Conservation (phyloP, 1,284 basidiomycete genomes). For the Cutaneotrichosporon daszewskae region DNA sequence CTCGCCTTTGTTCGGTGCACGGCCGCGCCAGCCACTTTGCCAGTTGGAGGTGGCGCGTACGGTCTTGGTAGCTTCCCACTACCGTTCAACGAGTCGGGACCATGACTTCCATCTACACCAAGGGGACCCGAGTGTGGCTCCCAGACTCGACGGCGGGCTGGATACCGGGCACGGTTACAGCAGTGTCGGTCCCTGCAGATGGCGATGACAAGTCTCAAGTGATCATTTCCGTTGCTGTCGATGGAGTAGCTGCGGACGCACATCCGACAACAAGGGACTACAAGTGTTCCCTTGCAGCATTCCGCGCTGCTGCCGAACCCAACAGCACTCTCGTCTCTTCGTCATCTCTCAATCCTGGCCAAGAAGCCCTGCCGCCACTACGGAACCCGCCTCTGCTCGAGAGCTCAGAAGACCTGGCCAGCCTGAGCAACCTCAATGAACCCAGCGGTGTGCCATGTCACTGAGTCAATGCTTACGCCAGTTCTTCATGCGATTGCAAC, state of each 20-base stretch:
- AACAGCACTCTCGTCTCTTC: slow-evolving; percentile 20
- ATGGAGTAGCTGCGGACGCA: slow-evolving; percentile 16
- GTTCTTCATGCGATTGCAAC: slow-evolving; percentile 96
- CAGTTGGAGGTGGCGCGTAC: too few relatives aligned
- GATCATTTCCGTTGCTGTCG: slow-evolving; percentile 32
- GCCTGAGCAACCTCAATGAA: slow-evolving; percentile 95
- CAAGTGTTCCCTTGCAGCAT: slow-evolving; percentile 34
- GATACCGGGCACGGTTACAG: slow-evolving; percentile 44
- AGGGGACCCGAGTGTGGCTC: slow-evolving; percentile 48
- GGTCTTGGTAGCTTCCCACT: too few relatives aligned
- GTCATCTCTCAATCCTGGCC: slow-evolving; percentile 17
- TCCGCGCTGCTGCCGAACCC: slow-evolving; percentile 25
- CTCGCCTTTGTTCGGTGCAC: too few relatives aligned
- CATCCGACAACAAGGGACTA: slow-evolving; percentile 25
- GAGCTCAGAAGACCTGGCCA: slow-evolving; percentile 95
- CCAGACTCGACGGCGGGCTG: slow-evolving; percentile 43
- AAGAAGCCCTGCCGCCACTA: slow-evolving; percentile 68
- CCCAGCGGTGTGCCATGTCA: slow-evolving; percentile 64
- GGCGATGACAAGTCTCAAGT: slow-evolving; percentile 23
- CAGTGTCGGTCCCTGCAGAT: slow-evolving; percentile 28
- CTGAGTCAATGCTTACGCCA: slow-evolving; percentile 36
- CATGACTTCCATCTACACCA: slow-evolving; percentile 42
- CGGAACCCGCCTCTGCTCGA: slow-evolving; percentile 95
- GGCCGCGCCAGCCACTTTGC: too few relatives aligned
- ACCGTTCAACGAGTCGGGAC: too few relatives aligned